phyloP scores from a whole-genome alignment of 805 yeast genomes.

The Monosporozyma yasuniensis region DNA sequence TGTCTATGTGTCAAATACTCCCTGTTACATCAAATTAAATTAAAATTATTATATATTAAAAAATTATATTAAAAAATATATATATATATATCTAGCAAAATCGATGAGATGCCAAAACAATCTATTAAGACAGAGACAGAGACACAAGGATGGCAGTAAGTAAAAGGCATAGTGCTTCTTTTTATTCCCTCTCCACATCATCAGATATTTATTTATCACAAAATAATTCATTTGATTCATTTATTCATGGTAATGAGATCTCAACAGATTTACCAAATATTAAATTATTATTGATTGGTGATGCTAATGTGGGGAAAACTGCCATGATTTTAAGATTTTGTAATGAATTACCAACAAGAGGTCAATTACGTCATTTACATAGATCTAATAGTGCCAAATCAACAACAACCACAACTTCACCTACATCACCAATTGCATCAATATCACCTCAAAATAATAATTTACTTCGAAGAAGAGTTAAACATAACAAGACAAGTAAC shows the following conservation, averaged over 20 bases:
- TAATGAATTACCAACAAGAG: slow-evolving; percentile 28
- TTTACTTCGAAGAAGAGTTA: background rate
- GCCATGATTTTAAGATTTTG: slow-evolving; percentile 38
- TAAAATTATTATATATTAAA: background rate
- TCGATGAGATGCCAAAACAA: background rate
- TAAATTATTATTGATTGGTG: slow-evolving; percentile 32
- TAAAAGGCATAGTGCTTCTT: background rate
- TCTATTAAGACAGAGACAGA: too few relatives aligned
- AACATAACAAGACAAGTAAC: background rate
- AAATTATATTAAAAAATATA: background rate
- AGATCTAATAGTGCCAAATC: background rate
- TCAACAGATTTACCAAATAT: background rate
- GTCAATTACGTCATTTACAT: slow-evolving; percentile 6
- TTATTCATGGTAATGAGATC: background rate
- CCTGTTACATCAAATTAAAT: background rate
- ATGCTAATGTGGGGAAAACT: slow-evolving; percentile 42
- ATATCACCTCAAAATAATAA: background rate
- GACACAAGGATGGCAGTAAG: too few relatives aligned
- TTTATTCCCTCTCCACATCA: background rate
- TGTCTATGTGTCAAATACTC: background rate
- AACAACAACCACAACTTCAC: background rate
- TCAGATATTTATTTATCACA: slow-evolving; percentile 6
- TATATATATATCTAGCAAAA: too few relatives aligned
- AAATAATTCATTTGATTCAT: slow-evolving; percentile 6
- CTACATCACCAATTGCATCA: background rate